phyloP scores from a whole-genome alignment of 75 land plant species.

The Sequoia sempervirens region DNA sequence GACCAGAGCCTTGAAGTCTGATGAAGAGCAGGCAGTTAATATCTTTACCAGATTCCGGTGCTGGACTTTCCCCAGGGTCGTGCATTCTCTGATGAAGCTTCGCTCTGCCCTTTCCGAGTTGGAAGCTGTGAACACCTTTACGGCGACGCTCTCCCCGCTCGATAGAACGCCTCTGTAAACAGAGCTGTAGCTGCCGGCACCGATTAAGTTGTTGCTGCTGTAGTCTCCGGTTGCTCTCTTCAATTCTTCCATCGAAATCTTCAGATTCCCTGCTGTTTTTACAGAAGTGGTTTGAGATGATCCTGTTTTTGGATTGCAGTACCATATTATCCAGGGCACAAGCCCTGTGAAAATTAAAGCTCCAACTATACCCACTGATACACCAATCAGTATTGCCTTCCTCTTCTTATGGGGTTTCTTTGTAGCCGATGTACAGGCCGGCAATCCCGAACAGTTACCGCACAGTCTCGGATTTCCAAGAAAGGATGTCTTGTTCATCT shows the following conservation, averaged over 20 bases:
- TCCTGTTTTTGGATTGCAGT: not conserved
- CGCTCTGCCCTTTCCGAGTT: not conserved
- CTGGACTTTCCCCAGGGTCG: constrained; percentile 8
- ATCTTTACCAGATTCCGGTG: constrained; percentile 13
- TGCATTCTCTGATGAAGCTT: not conserved
- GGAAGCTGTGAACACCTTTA: constrained; percentile 14
- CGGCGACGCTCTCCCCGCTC: constrained; percentile 18
- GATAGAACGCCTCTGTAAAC: constrained; percentile 25
- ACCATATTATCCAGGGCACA: not conserved
- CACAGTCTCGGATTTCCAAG: constrained; percentile 50
- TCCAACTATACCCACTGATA: not conserved
- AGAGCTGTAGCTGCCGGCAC: constrained; percentile 17
- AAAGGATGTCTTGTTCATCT: constrained; percentile 23
- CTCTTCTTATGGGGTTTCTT: not conserved
- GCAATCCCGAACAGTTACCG: constrained; percentile 24
- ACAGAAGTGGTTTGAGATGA: not conserved
- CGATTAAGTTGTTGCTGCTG: constrained; percentile 19
- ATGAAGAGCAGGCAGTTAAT: not conserved
- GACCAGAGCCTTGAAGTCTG: constrained; percentile 15
- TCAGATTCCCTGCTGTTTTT: not conserved
- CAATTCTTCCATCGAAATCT: not conserved
- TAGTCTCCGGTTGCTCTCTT: not conserved
- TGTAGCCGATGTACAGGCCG: not conserved
- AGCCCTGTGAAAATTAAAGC: not conserved
- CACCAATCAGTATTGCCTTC: not conserved